These are phyloP conservation scores for Hypoxylon sp. DNA, from an alignment of 2,329 filamentous ascomycete species.

Conservation along the genomic window DNA sequence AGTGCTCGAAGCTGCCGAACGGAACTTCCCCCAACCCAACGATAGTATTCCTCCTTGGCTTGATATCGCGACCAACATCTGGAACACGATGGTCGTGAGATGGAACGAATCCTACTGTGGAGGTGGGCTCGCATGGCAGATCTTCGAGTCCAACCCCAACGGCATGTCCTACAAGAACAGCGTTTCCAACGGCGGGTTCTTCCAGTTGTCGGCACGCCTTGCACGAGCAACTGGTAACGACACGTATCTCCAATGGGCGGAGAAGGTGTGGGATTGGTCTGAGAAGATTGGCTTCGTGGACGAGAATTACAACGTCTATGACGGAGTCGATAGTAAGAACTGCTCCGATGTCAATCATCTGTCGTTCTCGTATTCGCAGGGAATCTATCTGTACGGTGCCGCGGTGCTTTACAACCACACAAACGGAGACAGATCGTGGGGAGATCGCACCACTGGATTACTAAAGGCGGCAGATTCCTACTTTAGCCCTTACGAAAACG, in stretches of 20 bases:
- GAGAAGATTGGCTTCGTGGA: slow-evolving; percentile 65
- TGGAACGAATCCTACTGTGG: slow-evolving; percentile 75
- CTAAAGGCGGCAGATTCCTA: slow-evolving; percentile 57
- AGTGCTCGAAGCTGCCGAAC: slow-evolving; percentile 73
- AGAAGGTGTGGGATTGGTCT: slow-evolving; percentile 73
- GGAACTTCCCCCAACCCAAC: slow-evolving; percentile 71
- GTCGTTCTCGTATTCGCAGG: slow-evolving; percentile 72
- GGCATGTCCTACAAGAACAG: slow-evolving; percentile 87
- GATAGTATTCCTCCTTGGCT: slow-evolving; percentile 68
- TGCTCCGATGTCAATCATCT: slow-evolving; percentile 62
- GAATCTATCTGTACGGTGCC: slow-evolving; percentile 71
- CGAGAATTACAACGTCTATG: slow-evolving; percentile 63
- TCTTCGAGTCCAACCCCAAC: slow-evolving; percentile 75
- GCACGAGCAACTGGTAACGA: slow-evolving; percentile 73
- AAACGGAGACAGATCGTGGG: slow-evolving; percentile 60
- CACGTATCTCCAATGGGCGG: slow-evolving; percentile 73
- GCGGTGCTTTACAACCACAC: slow-evolving; percentile 71
- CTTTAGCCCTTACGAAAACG: slow-evolving; percentile 61
- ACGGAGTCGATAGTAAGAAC: slow-evolving; percentile 64
- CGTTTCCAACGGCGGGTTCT: slow-evolving; percentile 83
- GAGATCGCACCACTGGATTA: slow-evolving; percentile 59
- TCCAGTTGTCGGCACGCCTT: slow-evolving; percentile 80
- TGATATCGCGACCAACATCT: slow-evolving; percentile 73
- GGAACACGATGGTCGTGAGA: slow-evolving; percentile 72
- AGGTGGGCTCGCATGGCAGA: slow-evolving; percentile 84